Percentiles rank a stretch among this genome's conserved stretches.
phyloP scores from a whole-genome alignment of 306 rosid genomes.

The Macrotyloma uniflorum region DNA sequence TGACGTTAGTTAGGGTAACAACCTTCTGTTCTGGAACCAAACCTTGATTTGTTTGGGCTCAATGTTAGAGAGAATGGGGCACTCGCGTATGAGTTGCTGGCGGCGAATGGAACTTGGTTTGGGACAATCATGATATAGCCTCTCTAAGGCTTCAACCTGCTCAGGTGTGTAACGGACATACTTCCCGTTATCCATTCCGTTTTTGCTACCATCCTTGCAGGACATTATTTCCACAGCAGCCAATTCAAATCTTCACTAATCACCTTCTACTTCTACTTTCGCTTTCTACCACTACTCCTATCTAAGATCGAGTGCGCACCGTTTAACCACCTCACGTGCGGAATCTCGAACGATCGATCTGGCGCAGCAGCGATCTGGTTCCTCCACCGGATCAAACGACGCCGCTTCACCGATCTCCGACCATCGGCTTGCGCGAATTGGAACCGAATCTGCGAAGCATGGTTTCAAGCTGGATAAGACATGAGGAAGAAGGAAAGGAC shows the following conservation, averaged over 20 bases:
- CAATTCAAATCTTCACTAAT: background rate
- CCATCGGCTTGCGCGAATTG: background rate
- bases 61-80: constrained; percentile 88
- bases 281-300: background rate
- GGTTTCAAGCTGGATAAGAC: background rate
- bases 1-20: background rate
- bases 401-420: background rate
- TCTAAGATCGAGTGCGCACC: too few species aligned
- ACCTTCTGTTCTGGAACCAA: constrained; percentile 98
- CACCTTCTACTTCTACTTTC: background rate
- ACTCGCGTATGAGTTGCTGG: constrained; percentile 93
- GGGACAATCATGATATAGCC: constrained; percentile 98
- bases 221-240: constrained; percentile 57
- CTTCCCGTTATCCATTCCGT: constrained; percentile 78
- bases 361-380: background rate
- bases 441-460: constrained; percentile 25
- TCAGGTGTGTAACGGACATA: constrained; percentile 98
- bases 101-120: constrained; percentile 98
- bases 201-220: constrained; percentile 96
- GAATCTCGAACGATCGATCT: background rate
- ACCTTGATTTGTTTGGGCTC: constrained; percentile 98
- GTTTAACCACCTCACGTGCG: background rate
- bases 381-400: too few species aligned
- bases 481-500: background rate
- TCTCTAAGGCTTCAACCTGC: constrained; percentile 99